Evolutionary conservation across 306 rosid genomes (phyloP), one percentile per base, ranked within the genome.

Genomic region (Alnus rubra): DNA sequence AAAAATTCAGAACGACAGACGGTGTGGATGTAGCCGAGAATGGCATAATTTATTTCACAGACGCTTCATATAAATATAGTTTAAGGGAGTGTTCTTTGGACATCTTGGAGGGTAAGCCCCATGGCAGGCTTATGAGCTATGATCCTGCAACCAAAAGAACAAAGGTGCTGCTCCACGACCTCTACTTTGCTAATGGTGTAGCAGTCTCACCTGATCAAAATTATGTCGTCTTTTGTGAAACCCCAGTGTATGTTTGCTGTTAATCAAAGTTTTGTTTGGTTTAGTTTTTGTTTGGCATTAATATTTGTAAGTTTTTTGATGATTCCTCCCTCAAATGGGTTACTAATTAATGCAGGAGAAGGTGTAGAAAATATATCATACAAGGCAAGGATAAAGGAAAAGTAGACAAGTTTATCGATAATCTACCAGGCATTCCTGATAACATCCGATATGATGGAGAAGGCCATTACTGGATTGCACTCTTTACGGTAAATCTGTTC

Each of bases 371-470:
- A 79, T 94, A 88, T 79, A 76, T 83, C 75, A 77, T 84, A 59
- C 15, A 56, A 8, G 98, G 94, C 2, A 74, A 84, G 14, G 85
- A 89, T 19, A 86, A 80, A 37, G 96, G 98, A 67, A 88, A 74
- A 13, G 78, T 80, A 0, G 90, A 84, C 14, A 76, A 87, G 8
- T 92, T 92, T 44, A 75, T 87, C 50, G 78, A 71, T 1, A 58
- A 71, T 44, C 69, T 89, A 28, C 94, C 94, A 4, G 94, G 96
- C 44, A 10, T 52, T 31, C 92, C 96, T 0, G 96, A 94, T 52
- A 92, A 92, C 70, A 94, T 89, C 78, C 87, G 81, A 60, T 92
- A 87, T 49, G 93, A 86, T 63, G 96, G 88, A 78, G 60, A 92
- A 19, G 94, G 93, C 14, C 85, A 56, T 1, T 94, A 82, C 77